Conservation (phyloP, 2,329 filamentous ascomycete species). For the Aspergillus brunneoviolaceus region DNA sequence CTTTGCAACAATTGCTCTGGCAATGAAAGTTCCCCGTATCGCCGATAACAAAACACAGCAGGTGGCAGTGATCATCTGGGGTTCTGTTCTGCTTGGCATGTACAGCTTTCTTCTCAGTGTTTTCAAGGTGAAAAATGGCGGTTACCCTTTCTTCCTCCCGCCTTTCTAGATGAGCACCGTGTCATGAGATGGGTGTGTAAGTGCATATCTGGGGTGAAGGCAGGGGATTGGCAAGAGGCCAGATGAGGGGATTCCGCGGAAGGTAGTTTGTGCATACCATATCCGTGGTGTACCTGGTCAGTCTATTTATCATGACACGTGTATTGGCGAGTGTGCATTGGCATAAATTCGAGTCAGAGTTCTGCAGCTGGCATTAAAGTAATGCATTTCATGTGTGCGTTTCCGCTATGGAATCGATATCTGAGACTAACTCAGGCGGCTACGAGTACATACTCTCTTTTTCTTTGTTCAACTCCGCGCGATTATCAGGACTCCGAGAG, state of each 20-base stretch:
- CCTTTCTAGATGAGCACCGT: conserved; percentile 62
- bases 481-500: too few relatives aligned
- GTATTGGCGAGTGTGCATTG: too few relatives aligned
- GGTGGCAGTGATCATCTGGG: conserved; percentile 77
- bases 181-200: neutral
- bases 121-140: conserved; percentile 91
- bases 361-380: too few relatives aligned
- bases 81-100: conserved; percentile 70
- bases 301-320: neutral
- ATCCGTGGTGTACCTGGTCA: neutral
- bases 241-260: neutral
- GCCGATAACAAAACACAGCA: conserved; percentile 74
- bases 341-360: too few relatives aligned
- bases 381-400: too few relatives aligned
- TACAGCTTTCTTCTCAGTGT: conserved; percentile 94
- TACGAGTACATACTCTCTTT: too few relatives aligned
- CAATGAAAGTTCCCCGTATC: conserved; percentile 89
- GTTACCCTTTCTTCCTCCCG: conserved; percentile 91
- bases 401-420: too few relatives aligned
- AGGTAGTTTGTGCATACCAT: neutral
- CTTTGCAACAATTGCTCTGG: conserved; percentile 87
- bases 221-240: neutral
- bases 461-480: too few relatives aligned
- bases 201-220: neutral
- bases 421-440: too few relatives aligned